Evolutionary conservation across 768 basidiomycete species (phyloP).

Genomic region (Pleurotus cornucopiae): DNA sequence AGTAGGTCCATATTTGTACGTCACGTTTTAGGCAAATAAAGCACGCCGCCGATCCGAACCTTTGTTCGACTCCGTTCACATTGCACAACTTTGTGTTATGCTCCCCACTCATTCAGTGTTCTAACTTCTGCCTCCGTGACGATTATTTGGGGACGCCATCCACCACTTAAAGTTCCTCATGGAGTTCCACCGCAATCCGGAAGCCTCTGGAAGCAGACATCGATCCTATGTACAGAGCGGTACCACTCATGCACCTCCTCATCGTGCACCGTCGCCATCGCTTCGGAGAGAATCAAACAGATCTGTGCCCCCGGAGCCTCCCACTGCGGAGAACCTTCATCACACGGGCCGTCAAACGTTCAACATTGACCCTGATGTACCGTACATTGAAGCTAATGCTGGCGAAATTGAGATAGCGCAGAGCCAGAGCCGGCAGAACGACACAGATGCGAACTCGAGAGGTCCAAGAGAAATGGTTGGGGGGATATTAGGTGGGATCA

Average conservation of each 20-base stretch:
- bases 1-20: too few species aligned
- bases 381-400: neutral
- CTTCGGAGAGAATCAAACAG: neutral
- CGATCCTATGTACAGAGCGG: neutral
- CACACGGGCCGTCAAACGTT: neutral
- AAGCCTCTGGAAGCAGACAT: neutral
- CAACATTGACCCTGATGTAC: neutral
- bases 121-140: too few species aligned
- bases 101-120: too few species aligned
- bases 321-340: neutral
- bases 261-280: neutral
- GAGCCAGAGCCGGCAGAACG: neutral
- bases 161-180: too few species aligned
- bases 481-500: constrained; percentile 8
- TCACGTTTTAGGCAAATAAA: too few species aligned
- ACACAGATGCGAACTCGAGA: neutral
- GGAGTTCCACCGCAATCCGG: too few species aligned
- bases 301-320: neutral
- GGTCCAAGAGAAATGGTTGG: constrained; percentile 10
- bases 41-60: too few species aligned
- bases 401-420: neutral
- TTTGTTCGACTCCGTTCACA: too few species aligned
- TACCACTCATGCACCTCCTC: neutral
- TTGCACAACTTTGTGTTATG: too few species aligned
- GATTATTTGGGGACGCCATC: too few species aligned